phyloP scores from a whole-genome alignment of 805 yeast species.

The Metschnikowia dekortorum region DNA sequence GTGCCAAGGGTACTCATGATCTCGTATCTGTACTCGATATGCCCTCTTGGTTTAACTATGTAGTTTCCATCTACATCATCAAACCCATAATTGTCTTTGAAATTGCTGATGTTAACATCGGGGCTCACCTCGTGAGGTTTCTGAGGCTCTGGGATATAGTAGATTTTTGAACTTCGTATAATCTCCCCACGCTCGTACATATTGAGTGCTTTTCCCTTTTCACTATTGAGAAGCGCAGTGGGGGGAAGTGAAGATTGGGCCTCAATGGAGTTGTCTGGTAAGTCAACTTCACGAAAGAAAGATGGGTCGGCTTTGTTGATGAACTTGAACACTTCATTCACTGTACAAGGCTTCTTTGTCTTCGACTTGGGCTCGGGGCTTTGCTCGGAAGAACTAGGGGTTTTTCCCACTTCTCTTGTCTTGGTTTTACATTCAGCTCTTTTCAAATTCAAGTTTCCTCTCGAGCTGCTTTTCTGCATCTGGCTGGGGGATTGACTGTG shows the following conservation, averaged over 20 bases:
- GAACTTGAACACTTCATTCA: slow-evolving; percentile 19
- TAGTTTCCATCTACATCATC: slow-evolving; percentile 70
- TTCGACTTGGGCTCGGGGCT: not conserved
- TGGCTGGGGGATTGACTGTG: not conserved
- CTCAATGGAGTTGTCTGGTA: slow-evolving; percentile 4
- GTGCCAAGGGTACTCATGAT: slow-evolving; percentile 58
- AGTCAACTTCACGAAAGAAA: slow-evolving; percentile 19
- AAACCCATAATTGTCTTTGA: slow-evolving; percentile 57
- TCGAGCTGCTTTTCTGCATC: not conserved
- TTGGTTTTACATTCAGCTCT: not conserved
- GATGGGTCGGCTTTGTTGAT: slow-evolving; percentile 25
- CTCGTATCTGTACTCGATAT: slow-evolving; percentile 70
- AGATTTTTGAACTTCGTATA: slow-evolving; percentile 44
- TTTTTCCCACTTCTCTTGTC: not conserved
- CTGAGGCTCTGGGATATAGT: slow-evolving; percentile 42
- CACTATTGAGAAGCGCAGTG: slow-evolving; percentile 3
- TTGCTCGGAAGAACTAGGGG: not conserved
- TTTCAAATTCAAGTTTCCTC: not conserved
- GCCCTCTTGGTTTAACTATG: slow-evolving; percentile 54
- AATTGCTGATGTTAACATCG: slow-evolving; percentile 34
- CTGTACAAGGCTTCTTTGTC: slow-evolving; percentile 10
- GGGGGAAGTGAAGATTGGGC: slow-evolving; percentile 5
- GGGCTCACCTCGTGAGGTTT: slow-evolving; percentile 8
- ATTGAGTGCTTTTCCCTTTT: slow-evolving; percentile 27
- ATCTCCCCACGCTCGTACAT: slow-evolving; percentile 62